Conservation (phyloP, 495 filamentous ascomycete species). For the Hypoxylon lenormandii region DNA sequence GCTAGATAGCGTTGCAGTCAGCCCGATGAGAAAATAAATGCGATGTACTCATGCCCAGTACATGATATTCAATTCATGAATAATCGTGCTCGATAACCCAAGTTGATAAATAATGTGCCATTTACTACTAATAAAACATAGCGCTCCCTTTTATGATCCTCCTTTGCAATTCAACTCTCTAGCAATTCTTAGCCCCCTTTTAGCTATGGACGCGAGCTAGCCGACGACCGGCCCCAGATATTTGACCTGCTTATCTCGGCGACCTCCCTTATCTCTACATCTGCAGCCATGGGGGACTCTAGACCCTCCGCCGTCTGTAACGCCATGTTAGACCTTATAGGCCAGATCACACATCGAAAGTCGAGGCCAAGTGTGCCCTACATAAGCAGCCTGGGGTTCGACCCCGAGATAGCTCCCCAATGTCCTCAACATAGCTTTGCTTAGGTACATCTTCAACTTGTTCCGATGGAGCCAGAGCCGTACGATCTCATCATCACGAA, state of each 20-base stretch:
- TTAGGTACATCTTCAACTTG: slow-evolving; percentile 11
- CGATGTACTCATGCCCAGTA: not conserved
- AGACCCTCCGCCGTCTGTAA: slow-evolving; percentile 1
- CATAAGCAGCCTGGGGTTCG: slow-evolving; percentile 3
- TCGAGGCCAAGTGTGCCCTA: not conserved
- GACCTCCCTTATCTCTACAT: slow-evolving; percentile 3
- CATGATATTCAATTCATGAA: not conserved
- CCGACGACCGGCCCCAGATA: slow-evolving; percentile 6
- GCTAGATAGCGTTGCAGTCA: not conserved
- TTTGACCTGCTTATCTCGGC: slow-evolving; percentile 2
- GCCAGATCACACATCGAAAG: too few relatives aligned
- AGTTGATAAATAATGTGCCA: too few relatives aligned
- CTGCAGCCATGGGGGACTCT: slow-evolving; percentile 5
- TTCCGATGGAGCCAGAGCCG: slow-evolving; percentile 7
- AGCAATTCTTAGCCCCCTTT: too few relatives aligned
- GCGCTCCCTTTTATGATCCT: too few relatives aligned
- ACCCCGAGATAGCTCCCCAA: not conserved
- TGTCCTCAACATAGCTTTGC: not conserved
- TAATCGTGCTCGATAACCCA: too few relatives aligned
- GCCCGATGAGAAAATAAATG: not conserved
- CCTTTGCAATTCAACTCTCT: too few relatives aligned
- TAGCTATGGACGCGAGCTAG: not conserved
- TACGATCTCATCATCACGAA: slow-evolving; percentile 24
- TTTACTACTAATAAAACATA: too few relatives aligned
- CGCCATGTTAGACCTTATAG: not conserved